A percentile compares a stretch with the other conserved stretches of the same genome.
Conservation (phyloP, 371 early-diverging fungal species). For the Massospora cicadina region DNA sequence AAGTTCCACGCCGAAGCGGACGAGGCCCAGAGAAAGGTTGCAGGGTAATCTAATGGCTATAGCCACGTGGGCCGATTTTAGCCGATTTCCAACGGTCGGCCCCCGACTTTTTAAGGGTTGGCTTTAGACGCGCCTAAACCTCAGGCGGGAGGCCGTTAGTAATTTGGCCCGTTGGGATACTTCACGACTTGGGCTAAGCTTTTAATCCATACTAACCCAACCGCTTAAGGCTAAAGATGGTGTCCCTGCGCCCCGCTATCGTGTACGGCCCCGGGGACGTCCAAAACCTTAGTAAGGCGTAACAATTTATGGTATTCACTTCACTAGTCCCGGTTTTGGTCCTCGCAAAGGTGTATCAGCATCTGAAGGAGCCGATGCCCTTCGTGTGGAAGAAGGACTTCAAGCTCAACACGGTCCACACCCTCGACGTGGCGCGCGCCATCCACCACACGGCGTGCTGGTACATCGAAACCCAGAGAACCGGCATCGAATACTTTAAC, state of each 20-base stretch:
- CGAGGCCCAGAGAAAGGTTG: neutral
- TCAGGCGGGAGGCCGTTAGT: too few species aligned
- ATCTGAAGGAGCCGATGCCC: constrained; percentile 68
- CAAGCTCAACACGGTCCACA: constrained; percentile 85
- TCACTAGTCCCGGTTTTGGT: constrained; percentile 69
- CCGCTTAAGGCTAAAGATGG: constrained; percentile 3
- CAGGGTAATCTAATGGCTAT: too few species aligned
- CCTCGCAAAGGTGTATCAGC: constrained; percentile 74
- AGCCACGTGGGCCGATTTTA: too few species aligned
- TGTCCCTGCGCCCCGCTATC: constrained; percentile 2
- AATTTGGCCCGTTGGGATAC: too few species aligned
- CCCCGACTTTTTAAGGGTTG: too few species aligned
- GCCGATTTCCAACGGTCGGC: too few species aligned
- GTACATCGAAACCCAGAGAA: constrained; percentile 26
- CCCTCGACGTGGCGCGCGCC: constrained; percentile 61
- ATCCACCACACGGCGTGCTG: constrained; percentile 47
- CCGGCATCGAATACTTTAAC: constrained; percentile 36
- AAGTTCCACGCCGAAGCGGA: neutral
- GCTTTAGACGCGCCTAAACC: too few species aligned
- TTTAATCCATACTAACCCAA: neutral
- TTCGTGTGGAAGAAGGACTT: constrained; percentile 78
- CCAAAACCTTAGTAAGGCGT: constrained; percentile 1
- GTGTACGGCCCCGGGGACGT: neutral
- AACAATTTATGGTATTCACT: neutral
- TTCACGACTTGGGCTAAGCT: too few species aligned